phyloP scores from a whole-genome alignment of 2,329 filamentous ascomycete genomes.

The Chrysoporthe austroafricana region DNA sequence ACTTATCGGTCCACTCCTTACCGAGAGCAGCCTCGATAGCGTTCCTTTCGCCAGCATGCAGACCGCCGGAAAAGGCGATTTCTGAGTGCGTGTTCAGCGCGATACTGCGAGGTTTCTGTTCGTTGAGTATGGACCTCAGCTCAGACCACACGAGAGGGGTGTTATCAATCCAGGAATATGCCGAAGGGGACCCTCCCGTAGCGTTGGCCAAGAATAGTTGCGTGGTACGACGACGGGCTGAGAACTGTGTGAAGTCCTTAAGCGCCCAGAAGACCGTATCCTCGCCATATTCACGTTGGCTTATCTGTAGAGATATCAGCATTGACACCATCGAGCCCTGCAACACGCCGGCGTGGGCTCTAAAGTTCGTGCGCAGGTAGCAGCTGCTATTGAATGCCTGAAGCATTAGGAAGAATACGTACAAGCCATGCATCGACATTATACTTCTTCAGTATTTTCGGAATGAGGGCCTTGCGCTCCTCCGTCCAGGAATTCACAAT shows the following conservation, averaged over 20 bases:
- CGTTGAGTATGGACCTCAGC: constrained; percentile 42
- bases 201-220: constrained; percentile 51
- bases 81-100: constrained; percentile 50
- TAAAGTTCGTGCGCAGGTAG: not conserved
- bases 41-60: constrained; percentile 52
- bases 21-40: constrained; percentile 42
- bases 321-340: not conserved
- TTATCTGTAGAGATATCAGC: constrained; percentile 41
- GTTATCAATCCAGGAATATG: constrained; percentile 53
- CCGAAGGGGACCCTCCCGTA: constrained; percentile 32
- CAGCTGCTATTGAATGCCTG: no score
- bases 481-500: constrained; percentile 50
- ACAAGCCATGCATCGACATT: constrained; percentile 54
- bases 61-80: constrained; percentile 50
- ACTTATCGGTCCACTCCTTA: constrained; percentile 42
- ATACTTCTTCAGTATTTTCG: constrained; percentile 47
- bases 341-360: not conserved
- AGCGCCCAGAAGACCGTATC: constrained; percentile 57
- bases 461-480: constrained; percentile 47
- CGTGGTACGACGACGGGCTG: constrained; percentile 53
- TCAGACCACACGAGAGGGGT: constrained; percentile 48
- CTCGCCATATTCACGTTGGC: constrained; percentile 56
- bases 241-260: constrained; percentile 50
- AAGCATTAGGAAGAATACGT: constrained; percentile 27
- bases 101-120: constrained; percentile 42